phyloP scores from a whole-genome alignment of 768 basidiomycete species.

The Exidia glandulosa region DNA sequence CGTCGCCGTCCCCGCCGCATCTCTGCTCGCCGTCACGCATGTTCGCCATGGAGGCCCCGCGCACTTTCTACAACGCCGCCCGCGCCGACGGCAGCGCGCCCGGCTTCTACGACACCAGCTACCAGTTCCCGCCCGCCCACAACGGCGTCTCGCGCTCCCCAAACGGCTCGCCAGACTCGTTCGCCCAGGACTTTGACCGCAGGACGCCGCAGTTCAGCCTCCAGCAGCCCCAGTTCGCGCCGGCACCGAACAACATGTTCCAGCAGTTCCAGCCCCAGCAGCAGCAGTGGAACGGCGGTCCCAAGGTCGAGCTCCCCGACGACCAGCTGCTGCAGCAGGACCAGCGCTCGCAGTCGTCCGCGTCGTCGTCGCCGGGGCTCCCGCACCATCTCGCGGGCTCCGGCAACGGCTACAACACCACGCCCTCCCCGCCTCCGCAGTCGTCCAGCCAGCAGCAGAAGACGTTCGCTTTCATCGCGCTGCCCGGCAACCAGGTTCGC shows the following conservation, averaged over 20 bases:
- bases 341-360: neutral
- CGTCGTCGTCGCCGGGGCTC: neutral
- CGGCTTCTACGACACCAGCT: neutral
- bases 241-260: too few relatives aligned
- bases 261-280: too few relatives aligned
- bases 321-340: neutral
- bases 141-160: neutral
- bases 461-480: constrained; percentile 72
- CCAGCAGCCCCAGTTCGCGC: too few relatives aligned
- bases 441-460: constrained; percentile 24
- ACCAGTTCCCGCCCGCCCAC: neutral
- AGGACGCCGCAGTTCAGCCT: neutral
- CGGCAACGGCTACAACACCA: neutral
- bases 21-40: neutral
- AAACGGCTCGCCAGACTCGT: neutral
- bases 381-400: neutral
- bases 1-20: too few relatives aligned
- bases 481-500: constrained; percentile 71
- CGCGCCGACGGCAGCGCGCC: neutral
- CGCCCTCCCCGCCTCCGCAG: neutral
- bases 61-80: neutral
- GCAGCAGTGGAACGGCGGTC: too few relatives aligned
- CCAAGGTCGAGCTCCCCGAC: neutral
- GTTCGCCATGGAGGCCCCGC: neutral
- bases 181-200: neutral